Conservation (phyloP, 75 land plant genomes). For the Pseudotsuga menziesii region DNA sequence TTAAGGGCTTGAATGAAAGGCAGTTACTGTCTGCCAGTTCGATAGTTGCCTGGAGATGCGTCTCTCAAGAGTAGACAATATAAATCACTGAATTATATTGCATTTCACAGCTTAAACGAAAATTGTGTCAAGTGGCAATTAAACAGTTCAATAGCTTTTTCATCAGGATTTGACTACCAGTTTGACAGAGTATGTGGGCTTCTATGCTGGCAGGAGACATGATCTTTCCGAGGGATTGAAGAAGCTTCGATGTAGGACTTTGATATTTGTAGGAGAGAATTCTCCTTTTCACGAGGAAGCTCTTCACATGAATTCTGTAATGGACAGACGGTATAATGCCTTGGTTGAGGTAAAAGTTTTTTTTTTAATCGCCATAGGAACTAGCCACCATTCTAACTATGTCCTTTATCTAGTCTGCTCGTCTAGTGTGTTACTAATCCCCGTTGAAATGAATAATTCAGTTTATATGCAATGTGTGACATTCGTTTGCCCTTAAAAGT, state of each 20-base stretch:
- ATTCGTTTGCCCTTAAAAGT: neutral
- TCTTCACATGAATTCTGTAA: constrained; percentile 52
- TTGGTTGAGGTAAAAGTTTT: constrained; percentile 65
- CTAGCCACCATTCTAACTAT: neutral
- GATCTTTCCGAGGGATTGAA: constrained; percentile 60
- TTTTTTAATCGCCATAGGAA: neutral
- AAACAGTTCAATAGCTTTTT: neutral
- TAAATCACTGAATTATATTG: neutral
- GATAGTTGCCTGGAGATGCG: neutral
- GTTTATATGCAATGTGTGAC: too few species aligned
- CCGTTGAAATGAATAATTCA: neutral
- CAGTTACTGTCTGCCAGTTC: too few species aligned
- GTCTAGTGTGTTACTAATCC: neutral
- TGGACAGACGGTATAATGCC: constrained; percentile 64
- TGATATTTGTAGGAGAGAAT: constrained; percentile 81
- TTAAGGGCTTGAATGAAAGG: too few species aligned
- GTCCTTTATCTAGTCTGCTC: neutral
- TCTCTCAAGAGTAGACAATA: neutral
- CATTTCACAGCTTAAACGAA: neutral
- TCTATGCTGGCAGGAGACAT: constrained; percentile 34
- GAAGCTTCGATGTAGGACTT: constrained; percentile 64
- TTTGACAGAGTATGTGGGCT: neutral
- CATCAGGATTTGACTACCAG: neutral
- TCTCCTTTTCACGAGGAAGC: constrained; percentile 80
- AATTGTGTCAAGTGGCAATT: neutral